phyloP scores from a whole-genome alignment of 441 rosid genomes.

The Populus hybrid region DNA sequence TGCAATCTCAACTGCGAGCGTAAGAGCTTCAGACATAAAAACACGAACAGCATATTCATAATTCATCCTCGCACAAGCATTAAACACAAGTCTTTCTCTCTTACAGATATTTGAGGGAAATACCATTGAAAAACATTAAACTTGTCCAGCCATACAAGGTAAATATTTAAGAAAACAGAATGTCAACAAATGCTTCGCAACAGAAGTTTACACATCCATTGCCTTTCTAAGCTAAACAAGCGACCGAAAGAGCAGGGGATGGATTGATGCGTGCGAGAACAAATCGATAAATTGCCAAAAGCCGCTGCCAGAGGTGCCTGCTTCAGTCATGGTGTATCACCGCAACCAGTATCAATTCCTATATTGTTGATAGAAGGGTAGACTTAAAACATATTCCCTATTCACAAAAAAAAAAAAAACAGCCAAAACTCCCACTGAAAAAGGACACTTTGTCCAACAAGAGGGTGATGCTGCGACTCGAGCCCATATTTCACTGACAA shows the following conservation, averaged over 20 bases:
- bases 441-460: neutral
- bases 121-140: neutral
- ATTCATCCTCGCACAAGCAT: neutral
- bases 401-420: neutral
- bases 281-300: neutral
- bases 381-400: neutral
- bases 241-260: neutral
- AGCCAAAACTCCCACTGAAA: neutral
- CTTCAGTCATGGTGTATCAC: neutral
- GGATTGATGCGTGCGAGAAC: neutral
- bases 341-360: neutral
- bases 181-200: neutral
- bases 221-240: neutral
- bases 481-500: neutral
- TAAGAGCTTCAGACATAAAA: neutral
- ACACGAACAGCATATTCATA: neutral
- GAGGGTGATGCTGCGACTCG: slow-evolving; percentile 1
- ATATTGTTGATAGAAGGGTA: neutral
- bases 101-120: neutral
- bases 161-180: neutral
- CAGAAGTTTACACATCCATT: neutral
- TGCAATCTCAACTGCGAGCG: neutral
- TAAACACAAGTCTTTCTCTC: neutral
- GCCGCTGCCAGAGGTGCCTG: neutral
- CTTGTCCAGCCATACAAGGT: neutral